Evolutionary conservation across 192 early-diverging fungal genomes (phyloP).

Genomic region (Diversispora epigaea): DNA sequence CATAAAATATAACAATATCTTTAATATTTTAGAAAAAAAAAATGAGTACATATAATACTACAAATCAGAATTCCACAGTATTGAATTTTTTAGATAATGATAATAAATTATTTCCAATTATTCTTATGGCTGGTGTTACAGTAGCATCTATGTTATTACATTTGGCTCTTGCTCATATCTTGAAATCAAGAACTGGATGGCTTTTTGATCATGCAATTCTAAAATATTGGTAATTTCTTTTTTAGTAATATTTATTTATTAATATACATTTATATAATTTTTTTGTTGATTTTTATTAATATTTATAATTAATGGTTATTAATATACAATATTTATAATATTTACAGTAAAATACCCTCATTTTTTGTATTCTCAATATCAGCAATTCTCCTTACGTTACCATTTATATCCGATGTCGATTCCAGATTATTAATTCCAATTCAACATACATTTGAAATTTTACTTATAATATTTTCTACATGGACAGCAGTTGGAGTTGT

Average conservation of each 20-base stretch:
- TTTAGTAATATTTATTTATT: not conserved
- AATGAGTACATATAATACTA: too few species aligned
- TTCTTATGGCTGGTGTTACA: conserved; percentile 18
- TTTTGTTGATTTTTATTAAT: not conserved
- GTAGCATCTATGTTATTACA: conserved; percentile 36
- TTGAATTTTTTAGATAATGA: too few species aligned
- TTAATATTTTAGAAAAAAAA: too few species aligned
- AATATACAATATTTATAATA: too few species aligned
- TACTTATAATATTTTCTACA: conserved; percentile 37
- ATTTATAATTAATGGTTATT: not conserved
- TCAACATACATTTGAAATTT: conserved; percentile 38
- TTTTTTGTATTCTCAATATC: conserved; percentile 42
- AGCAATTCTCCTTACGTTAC: conserved; percentile 36
- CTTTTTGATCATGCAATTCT: conserved; percentile 43
- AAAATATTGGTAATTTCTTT: conserved; percentile 39
- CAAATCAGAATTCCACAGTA: too few species aligned
- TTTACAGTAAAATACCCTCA: conserved; percentile 37
- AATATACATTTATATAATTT: not conserved
- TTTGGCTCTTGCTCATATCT: conserved; percentile 34
- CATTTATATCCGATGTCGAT: conserved; percentile 37
- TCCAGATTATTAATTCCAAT: conserved; percentile 29
- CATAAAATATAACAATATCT: too few species aligned
- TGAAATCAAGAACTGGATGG: conserved; percentile 40
- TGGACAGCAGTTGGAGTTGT: conserved; percentile 38
- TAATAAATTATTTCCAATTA: too few species aligned